A percentile compares a stretch with the other conserved stretches of the same genome.
Evolutionary conservation across 2,329 filamentous ascomycete genomes (phyloP).

Genomic region (Lasiodiplodia theobromae): DNA sequence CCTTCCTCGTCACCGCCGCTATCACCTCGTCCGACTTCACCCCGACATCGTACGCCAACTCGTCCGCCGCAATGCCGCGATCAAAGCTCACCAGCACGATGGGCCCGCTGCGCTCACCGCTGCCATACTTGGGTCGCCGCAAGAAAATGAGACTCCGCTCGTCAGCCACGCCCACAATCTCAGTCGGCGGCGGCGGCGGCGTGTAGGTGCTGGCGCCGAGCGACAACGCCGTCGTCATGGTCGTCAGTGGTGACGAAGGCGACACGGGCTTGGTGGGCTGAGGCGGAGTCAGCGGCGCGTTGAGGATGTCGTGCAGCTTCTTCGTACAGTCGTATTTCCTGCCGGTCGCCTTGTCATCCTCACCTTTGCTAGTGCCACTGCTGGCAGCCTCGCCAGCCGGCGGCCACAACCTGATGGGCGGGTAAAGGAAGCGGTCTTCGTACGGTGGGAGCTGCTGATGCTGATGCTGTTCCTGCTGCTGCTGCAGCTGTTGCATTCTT

Average conservation of each 20-base stretch:
- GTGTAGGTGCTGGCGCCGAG: background rate
- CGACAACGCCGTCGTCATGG: background rate
- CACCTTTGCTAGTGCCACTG: background rate
- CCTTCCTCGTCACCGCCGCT: conserved; percentile 33
- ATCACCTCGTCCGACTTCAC: conserved; percentile 43
- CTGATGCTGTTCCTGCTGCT: no score
- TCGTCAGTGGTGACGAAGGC: no score
- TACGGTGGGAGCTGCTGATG: conserved; percentile 7
- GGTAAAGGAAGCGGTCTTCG: conserved; percentile 38
- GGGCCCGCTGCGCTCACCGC: conserved; percentile 37
- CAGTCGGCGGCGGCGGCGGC: conserved; percentile 28
- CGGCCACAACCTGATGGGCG: conserved; percentile 45
- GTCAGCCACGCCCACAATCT: conserved; percentile 42
- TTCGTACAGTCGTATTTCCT: conserved; percentile 35
- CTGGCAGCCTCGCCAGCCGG: conserved; percentile 33
- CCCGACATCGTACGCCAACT: conserved; percentile 10
- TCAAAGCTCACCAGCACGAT: conserved; percentile 45
- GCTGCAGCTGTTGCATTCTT: conserved; percentile 28
- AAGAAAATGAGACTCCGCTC: conserved; percentile 45
- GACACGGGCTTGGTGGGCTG: background rate
- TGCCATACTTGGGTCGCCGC: conserved; percentile 38
- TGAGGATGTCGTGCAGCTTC: conserved; percentile 43
- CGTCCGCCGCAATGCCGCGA: conserved; percentile 7
- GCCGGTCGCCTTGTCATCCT: background rate
- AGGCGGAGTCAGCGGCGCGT: conserved; percentile 35